phyloP scores from a whole-genome alignment of 1,284 basidiomycete genomes.

The Ganoderma sinense region DNA sequence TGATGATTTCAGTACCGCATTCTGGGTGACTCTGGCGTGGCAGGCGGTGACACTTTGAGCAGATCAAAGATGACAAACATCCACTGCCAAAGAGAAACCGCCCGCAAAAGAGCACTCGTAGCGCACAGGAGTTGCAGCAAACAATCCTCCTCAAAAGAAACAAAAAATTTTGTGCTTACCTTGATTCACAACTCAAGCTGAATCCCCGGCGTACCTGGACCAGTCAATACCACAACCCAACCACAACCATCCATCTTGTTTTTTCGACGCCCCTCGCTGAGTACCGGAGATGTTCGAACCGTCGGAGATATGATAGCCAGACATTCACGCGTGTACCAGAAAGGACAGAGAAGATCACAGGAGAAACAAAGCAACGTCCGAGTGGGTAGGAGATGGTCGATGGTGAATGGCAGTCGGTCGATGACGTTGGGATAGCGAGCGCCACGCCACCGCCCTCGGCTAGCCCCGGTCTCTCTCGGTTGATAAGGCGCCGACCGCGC shows the following conservation, averaged over 20 bases:
- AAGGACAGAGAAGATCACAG: neutral
- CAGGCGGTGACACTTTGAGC: too few species aligned
- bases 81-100: neutral
- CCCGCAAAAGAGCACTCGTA: too few species aligned
- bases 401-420: neutral
- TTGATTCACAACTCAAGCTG: too few species aligned
- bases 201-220: too few species aligned
- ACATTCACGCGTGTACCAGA: neutral
- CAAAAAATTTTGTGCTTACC: too few species aligned
- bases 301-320: neutral
- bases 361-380: neutral
- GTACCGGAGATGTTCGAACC: neutral
- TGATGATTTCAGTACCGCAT: too few species aligned
- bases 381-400: neutral
- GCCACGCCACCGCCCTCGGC: constrained; percentile 5
- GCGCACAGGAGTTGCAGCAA: too few species aligned
- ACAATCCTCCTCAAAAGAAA: too few species aligned
- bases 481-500: constrained; percentile 33
- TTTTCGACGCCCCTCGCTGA: neutral
- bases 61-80: neutral
- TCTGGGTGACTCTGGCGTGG: too few species aligned
- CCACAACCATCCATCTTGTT: neutral
- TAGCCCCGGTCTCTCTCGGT: constrained; percentile 16
- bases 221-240: too few species aligned
- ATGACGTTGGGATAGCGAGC: neutral